Conservation (phyloP, 169 alveolate species). For the Eimeria acervulina region DNA sequence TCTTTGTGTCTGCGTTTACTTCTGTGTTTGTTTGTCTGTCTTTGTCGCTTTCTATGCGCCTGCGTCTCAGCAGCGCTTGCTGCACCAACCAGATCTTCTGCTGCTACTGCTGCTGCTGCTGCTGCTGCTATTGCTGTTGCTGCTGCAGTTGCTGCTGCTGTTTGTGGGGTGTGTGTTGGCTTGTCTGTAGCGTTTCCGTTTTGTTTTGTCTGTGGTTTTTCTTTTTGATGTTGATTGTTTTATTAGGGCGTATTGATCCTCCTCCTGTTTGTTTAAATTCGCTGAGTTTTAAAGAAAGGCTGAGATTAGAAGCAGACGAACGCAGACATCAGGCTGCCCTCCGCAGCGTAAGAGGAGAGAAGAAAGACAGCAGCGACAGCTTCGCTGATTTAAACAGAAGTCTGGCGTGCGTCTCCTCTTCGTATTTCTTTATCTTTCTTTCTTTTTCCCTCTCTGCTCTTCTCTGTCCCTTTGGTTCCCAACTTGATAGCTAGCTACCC, state of each 20-base stretch:
- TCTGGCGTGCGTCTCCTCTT: constrained; percentile 44
- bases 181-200: background rate
- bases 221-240: background rate
- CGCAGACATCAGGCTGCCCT: constrained; percentile 60
- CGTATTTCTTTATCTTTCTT: background rate
- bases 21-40: too few relatives aligned
- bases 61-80: too few relatives aligned
- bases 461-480: too few relatives aligned
- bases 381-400: constrained; percentile 69
- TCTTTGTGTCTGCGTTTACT: too few relatives aligned
- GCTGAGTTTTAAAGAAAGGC: constrained; percentile 64
- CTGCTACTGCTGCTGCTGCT: too few relatives aligned
- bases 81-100: too few relatives aligned
- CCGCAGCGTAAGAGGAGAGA: constrained; percentile 14
- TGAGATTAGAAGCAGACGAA: constrained; percentile 55
- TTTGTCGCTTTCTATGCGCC: too few relatives aligned
- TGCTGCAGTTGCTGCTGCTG: too few relatives aligned
- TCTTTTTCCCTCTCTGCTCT: background rate
- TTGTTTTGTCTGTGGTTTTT: background rate
- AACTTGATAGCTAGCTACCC: too few relatives aligned
- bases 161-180: too few relatives aligned
- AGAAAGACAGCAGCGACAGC: background rate
- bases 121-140: too few relatives aligned
- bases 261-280: constrained; percentile 39
- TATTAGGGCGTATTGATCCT: background rate